Evolutionary conservation across 306 rosid species (phyloP), one percentile per base, ranked within the genome.

Genomic region (Pyrus pyrifolia): DNA sequence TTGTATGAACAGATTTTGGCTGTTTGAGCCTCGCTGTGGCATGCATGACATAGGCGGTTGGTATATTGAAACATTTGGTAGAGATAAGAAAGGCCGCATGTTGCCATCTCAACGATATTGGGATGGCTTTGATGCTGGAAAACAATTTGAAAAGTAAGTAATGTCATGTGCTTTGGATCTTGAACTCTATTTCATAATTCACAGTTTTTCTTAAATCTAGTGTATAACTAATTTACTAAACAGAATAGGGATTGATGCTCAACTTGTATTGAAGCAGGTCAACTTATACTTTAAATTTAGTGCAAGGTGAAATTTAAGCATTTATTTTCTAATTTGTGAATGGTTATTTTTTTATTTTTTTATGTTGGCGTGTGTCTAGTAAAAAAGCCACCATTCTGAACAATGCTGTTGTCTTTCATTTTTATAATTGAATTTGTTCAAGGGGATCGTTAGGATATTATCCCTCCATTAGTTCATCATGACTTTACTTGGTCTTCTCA

Each of bases 1-100:
- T 72, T 72, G 45, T 74, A 73, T 38, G 53, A 51, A 80, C 96
- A 94, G 98, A 88, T 92, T 83, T 90, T 91, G 98, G 98, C 89
- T 94, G 63, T 94, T 94, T 75, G 98, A 91, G 88, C 98, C 98
- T 83, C 97, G 98, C 23, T 90, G 97, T 85, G 93, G 91, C 82
- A 82, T 89, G 88, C 98, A 94, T 83, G 96, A 94, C 81, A 84
- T 87, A 67, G 97, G 97, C 68, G 98, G 98, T 70, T 94, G 98
- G 98, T 94, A 94, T 81, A 81, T 94, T 21, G 97, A 94, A 82
- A 94, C 97, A 73, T 94, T 87, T 65, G 97, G 98, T 62, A 91
- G 86, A 84, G 87, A 89, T 83, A 89, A 84, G 88, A 90, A 85
- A 68, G 97, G 98, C 44, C 90, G 84, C 65, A 87, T 90, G 21